phyloP scores from a whole-genome alignment of 2,329 filamentous ascomycete species.

The Arthrinium phaeospermum region DNA sequence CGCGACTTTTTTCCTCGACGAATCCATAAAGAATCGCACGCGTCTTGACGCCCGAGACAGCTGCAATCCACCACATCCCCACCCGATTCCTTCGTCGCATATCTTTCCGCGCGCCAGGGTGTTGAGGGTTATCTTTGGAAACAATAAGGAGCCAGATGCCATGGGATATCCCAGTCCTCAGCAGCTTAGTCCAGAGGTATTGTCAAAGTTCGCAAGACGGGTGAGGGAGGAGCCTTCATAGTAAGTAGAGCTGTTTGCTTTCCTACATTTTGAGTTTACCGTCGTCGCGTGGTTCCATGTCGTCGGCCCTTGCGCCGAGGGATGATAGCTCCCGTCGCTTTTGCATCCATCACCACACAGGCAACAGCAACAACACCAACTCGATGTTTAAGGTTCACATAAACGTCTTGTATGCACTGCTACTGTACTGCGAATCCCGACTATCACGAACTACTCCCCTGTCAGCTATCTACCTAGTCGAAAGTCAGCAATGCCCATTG shows the following conservation, averaged over 20 bases:
- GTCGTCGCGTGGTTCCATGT: not conserved
- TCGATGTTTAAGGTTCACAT: not conserved
- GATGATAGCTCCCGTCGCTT: not conserved
- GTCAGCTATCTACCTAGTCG: not conserved
- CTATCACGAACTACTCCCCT: not conserved
- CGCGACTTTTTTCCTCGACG: not conserved
- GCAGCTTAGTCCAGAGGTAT: constrained; percentile 16
- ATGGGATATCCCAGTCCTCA: constrained; percentile 15
- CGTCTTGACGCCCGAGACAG: not conserved
- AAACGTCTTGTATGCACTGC: not conserved
- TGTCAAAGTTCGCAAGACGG: constrained; percentile 1
- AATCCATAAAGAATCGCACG: not conserved
- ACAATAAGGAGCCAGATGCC: constrained; percentile 12
- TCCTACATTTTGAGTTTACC: not conserved
- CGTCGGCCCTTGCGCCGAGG: not conserved
- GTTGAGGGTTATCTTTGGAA: constrained; percentile 4
- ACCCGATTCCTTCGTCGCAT: constrained; percentile 5
- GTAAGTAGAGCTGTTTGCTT: not conserved
- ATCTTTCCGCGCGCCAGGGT: constrained; percentile 3
- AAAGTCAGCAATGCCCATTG: not conserved
- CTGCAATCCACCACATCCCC: not conserved
- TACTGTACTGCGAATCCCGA: too few species aligned
- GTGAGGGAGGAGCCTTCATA: not conserved
- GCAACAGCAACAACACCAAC: not conserved
- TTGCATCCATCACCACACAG: not conserved